phyloP scores from a whole-genome alignment of 306 rosid genomes.

The Carpinus viminea region DNA sequence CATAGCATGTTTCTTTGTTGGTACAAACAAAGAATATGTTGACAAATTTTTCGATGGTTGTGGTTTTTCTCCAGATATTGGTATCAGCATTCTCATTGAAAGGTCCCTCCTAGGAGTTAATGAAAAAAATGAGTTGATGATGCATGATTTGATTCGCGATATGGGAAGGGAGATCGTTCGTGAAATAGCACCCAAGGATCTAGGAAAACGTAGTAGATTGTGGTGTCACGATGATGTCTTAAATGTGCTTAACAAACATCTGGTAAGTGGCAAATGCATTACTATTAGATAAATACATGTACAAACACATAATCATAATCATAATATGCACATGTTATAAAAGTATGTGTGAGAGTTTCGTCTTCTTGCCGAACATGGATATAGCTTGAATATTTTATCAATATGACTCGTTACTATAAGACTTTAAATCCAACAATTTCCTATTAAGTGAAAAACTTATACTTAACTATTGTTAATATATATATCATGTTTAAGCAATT shows the following conservation, averaged over 20 bases:
- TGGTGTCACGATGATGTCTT: conserved; percentile 1
- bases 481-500: no score
- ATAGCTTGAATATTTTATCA: no score
- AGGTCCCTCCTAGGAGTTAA: conserved; percentile 32
- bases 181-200: not conserved
- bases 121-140: not conserved
- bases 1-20: conserved; percentile 41
- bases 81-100: conserved; percentile 29
- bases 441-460: no score
- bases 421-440: no score
- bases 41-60: conserved; percentile 28
- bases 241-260: not conserved
- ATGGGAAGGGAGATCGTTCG: not conserved
- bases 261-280: not conserved
- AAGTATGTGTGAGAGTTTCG: no score
- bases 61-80: conserved; percentile 34
- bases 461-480: no score
- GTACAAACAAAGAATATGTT: conserved; percentile 19
- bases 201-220: conserved; percentile 21
- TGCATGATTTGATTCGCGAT: conserved; percentile 26
- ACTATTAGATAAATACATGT: no score
- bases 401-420: no score
- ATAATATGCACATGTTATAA: no score
- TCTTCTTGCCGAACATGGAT: no score
- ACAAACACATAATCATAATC: no score